Base-by-base conservation (phyloP, 192 early-diverging fungal genomes). In the Rhizoclosmatium globosum region DNA sequence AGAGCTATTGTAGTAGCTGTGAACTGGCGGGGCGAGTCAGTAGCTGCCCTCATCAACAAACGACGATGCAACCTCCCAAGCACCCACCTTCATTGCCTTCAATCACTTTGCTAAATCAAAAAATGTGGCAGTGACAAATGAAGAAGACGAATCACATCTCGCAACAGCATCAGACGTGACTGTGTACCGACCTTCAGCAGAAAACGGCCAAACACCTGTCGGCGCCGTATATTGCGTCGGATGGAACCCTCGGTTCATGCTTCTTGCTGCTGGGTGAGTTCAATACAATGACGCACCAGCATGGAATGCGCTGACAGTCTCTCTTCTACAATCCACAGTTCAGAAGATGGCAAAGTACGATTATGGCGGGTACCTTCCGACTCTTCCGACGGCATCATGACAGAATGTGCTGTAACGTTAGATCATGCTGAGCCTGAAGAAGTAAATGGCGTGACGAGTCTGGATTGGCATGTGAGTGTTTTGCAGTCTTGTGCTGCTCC, bases 401-500 rank as follows among this genome's bases (percentile, higher is more conserved):
- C 87, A 7, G 85, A 91, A 3, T 91, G 31, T 85, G 90, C 17
- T 84, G 93, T 23, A 84, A 90, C 92, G 90, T 79, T 69, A 75
- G 84, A 74, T 80, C 82, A 43, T 64, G 77, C 44, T 85, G 81
- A 1, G 47, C 19, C 46, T 17, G 48, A 43, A 2, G 74, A 65
- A 69, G 89, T 83, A 43, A 89, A 90, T 65, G 95, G 95, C 73
- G 93, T 96, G 3, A 96, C 94, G 13, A 86, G 94, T 0, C 81
- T 96, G 68, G 92, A 91, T 46, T 97, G 96, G 96, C 93, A 95
- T 85, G 88, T 95, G 86, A 71, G 92, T 84, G 23, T n/a, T 4
- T 4, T 50, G 4, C n/a, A n/a, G n/a, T n/a, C n/a, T 50, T 50
- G 6, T 50, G 48, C 15, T n/a, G n/a, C n/a, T n/a, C n/a, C 48